phyloP scores from a whole-genome alignment of 1,284 basidiomycete genomes.

The Peniophora sp. region DNA sequence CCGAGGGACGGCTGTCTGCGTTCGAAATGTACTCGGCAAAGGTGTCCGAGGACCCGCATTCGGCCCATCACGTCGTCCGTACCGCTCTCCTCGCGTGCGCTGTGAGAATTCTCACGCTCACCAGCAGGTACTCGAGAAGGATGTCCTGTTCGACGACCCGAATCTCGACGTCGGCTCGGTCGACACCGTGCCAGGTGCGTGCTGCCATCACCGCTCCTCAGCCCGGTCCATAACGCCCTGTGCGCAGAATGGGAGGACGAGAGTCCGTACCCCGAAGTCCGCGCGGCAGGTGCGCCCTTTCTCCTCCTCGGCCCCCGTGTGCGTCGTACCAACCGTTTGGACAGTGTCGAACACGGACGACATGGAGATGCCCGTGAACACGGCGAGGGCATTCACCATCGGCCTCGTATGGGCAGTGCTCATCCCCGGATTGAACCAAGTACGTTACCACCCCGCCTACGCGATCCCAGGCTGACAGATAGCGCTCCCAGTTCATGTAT shows the following conservation, averaged over 20 bases:
- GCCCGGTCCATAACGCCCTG: background rate
- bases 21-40: too few species aligned
- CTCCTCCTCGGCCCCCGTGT: background rate
- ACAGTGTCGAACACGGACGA: conserved; percentile 57
- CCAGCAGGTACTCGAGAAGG: conserved; percentile 17
- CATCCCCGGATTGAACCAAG: conserved; percentile 34
- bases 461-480: conserved; percentile 21
- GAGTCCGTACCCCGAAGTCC: conserved; percentile 57
- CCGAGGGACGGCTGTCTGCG: too few species aligned
- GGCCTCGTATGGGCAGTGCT: conserved; percentile 39
- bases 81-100: too few species aligned
- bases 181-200: conserved; percentile 13
- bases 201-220: conserved; percentile 1
- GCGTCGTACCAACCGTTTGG: background rate
- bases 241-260: conserved; percentile 21
- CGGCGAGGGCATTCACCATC: conserved; percentile 51
- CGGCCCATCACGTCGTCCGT: too few species aligned
- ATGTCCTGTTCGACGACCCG: conserved; percentile 16
- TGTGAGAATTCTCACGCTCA: background rate
- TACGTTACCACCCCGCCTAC: conserved; percentile 36
- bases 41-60: too few species aligned
- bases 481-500: conserved; percentile 8
- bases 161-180: conserved; percentile 9
- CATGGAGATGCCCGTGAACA: conserved; percentile 48
- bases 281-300: conserved; percentile 30